Conservation (phyloP, 2,329 filamentous ascomycete species). For the Aspergillus pseudotamarii region DNA sequence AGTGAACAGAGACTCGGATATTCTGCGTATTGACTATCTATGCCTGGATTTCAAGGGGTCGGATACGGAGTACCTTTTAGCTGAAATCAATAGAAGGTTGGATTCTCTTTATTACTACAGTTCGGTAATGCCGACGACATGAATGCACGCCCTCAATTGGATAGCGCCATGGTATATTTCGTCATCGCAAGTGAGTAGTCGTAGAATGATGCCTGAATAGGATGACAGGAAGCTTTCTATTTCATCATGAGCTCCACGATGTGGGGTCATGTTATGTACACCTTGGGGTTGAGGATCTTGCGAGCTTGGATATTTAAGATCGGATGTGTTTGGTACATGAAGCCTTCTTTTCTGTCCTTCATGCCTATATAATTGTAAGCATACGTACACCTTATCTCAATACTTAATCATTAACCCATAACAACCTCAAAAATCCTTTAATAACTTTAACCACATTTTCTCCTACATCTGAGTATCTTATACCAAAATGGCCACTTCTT, state of each 20-base stretch:
- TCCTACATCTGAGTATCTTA: not conserved
- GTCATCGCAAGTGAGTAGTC: not conserved
- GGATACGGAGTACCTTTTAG: too few relatives aligned
- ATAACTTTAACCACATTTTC: not conserved
- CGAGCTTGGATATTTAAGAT: not conserved
- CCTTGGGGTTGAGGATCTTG: not conserved
- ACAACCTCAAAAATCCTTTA: rapidly evolving
- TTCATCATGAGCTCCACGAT: not conserved
- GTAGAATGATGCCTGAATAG: not conserved
- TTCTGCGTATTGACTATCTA: too few relatives aligned
- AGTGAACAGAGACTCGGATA: too few relatives aligned
- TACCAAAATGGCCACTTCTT: constrained; percentile 20
- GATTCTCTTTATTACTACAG: not conserved
- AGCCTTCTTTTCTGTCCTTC: too few relatives aligned
- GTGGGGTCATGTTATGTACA: not conserved
- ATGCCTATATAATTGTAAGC: too few relatives aligned
- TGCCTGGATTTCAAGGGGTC: too few relatives aligned
- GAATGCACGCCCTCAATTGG: not conserved
- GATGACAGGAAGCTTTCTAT: not conserved
- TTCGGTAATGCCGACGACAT: not conserved
- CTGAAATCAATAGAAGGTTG: too few relatives aligned
- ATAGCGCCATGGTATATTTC: not conserved
- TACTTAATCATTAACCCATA: not conserved
- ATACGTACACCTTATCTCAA: not conserved
- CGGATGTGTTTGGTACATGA: not conserved